Evolutionary conservation across 306 rosid genomes (phyloP).

Genomic region (Trichosanthes truncata): DNA sequence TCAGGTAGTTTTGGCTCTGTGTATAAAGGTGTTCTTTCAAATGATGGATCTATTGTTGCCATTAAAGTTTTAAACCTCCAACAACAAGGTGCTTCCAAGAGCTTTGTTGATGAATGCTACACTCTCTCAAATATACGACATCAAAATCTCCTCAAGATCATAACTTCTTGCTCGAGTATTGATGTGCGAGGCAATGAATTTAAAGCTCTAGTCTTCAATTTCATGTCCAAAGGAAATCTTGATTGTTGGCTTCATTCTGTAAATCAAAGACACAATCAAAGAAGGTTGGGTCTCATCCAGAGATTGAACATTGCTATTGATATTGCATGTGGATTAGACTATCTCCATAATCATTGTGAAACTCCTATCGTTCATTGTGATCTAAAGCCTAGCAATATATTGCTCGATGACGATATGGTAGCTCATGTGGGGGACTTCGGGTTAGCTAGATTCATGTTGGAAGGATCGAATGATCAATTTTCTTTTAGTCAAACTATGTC

Average conservation of each 20-base stretch:
- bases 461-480: not conserved
- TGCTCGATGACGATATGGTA: conserved; percentile 21
- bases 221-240: conserved; percentile 25
- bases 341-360: conserved; percentile 24
- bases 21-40: conserved; percentile 19
- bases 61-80: conserved; percentile 31
- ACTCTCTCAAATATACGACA: conserved; percentile 24
- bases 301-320: conserved; percentile 19
- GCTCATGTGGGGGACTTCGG: conserved; percentile 25
- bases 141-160: conserved; percentile 31
- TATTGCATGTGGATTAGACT: conserved; percentile 24
- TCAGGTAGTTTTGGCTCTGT: conserved; percentile 30
- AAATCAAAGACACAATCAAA: not conserved
- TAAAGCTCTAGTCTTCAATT: conserved; percentile 24
- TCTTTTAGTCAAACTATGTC: not conserved
- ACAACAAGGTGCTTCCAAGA: conserved; percentile 26
- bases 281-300: conserved; percentile 18
- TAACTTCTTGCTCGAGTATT: conserved; percentile 22
- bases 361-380: conserved; percentile 25
- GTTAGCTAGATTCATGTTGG: conserved; percentile 4
- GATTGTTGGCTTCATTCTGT: conserved; percentile 18
- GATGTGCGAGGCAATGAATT: conserved; percentile 29
- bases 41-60: conserved; percentile 12
- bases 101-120: conserved; percentile 26
- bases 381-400: conserved; percentile 22